Percentiles rank a stretch among this genome's conserved stretches.
These are phyloP conservation scores for Parmelia sp. DNA, from an alignment of 495 filamentous ascomycete genomes.

Conservation along the genomic window DNA sequence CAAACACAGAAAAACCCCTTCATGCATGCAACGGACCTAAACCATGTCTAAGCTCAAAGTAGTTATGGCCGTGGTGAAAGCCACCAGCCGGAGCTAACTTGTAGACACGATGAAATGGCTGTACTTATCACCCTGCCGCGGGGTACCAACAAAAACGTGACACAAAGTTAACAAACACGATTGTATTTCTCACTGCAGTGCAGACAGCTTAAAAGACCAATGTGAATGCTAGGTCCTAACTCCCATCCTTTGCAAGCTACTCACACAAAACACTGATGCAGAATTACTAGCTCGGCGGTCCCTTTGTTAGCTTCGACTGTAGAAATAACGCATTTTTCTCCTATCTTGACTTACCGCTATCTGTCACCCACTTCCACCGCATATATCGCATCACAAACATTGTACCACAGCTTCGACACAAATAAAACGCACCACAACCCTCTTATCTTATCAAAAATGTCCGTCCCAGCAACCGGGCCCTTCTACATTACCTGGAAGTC, in stretches of 20 bases:
- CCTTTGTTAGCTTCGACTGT: background rate
- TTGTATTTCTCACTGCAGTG: background rate
- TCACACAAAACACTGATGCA: background rate
- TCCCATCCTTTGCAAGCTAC: background rate
- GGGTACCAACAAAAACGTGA: background rate
- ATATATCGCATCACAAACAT: background rate
- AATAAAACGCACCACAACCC: no score
- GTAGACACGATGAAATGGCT: background rate
- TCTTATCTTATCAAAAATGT: no score
- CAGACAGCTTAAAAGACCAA: no score
- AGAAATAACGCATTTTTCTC: background rate
- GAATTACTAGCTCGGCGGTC: background rate
- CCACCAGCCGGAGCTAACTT: background rate
- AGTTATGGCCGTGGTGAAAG: background rate
- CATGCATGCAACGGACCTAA: no score
- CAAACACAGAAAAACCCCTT: no score
- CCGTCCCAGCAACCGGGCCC: no score
- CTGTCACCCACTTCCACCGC: background rate
- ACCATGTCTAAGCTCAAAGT: background rate
- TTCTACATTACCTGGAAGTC: background rate
- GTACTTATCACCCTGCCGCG: background rate
- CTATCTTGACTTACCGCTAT: background rate
- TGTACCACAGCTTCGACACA: no score
- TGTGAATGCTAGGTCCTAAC: background rate
- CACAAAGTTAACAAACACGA: background rate